A percentile compares a stretch with the other conserved stretches of the same genome.
Conservation (phyloP, 2,329 filamentous ascomycete genomes). For the Dothidotthia symphoricarpi region DNA sequence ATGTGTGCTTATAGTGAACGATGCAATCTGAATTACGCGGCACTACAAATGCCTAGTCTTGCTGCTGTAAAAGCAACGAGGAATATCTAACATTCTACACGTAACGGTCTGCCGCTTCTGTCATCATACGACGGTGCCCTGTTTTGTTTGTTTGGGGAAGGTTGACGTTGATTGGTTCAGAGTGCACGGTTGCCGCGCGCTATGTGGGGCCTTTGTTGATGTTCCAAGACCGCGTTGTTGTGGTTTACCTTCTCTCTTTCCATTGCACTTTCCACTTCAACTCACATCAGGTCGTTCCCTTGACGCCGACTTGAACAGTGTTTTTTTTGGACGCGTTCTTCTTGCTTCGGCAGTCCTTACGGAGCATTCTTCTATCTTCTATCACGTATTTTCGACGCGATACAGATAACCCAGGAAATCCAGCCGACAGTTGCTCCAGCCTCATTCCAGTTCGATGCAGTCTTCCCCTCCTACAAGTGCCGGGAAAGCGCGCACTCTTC, state of each 20-base stretch:
- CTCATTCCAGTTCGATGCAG: conserved; percentile 30
- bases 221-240: background rate
- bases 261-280: conserved; percentile 33
- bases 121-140: too few relatives aligned
- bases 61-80: too few relatives aligned
- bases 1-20: too few relatives aligned
- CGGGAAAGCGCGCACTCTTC: conserved; percentile 40
- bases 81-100: too few relatives aligned
- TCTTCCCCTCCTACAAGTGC: conserved; percentile 39
- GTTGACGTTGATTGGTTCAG: background rate
- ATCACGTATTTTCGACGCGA: conserved; percentile 31
- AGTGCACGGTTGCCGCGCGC: too few relatives aligned
- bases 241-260: conserved; percentile 1
- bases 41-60: too few relatives aligned
- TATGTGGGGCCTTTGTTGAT: background rate
- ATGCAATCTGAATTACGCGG: too few relatives aligned
- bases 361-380: conserved; percentile 32
- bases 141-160: background rate
- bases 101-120: too few relatives aligned
- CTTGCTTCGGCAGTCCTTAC: conserved; percentile 18
- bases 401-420: conserved; percentile 9
- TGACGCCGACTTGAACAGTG: conserved; percentile 10
- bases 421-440: conserved; percentile 17
- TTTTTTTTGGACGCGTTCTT: conserved; percentile 19
- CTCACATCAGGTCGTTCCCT: conserved; percentile 8